Evolutionary conservation across 2,329 filamentous ascomycete species (phyloP), one percentile per base, ranked within the genome.

Genomic region (Colletotrichum gloeosporioides): DNA sequence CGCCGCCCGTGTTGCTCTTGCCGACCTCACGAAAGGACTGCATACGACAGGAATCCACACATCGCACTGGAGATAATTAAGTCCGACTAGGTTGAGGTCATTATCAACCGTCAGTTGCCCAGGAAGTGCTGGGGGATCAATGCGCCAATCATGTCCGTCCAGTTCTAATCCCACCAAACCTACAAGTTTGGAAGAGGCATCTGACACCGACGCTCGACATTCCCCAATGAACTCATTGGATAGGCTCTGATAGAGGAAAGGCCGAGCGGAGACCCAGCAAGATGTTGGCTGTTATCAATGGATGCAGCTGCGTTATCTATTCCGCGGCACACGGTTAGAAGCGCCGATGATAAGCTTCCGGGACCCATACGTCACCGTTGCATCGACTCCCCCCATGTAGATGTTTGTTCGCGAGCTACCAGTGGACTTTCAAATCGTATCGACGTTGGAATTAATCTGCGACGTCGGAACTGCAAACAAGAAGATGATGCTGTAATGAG

Each of bases 51-150:
- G 4, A 39, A 39, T 39, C 36, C 18, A n/a, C 39, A n/a, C 18
- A 49, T n/a, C 5, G 9, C 9, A 49, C 0, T 49, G 39, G 39
- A 4, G 18, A 49, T n/a, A 12, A 4, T 49, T 3, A 49, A 12
- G 18, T 1, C 9, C 4, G 39, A 12, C 10, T 53, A 4, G 16
- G 0, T 4, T 25, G 44, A 53, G 44, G 44, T 53, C n/a, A 53
- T 13, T 53, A 3, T 8, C n/a, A 22, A 22, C 6, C 0, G 0
- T 53, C n/a, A 25, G 12, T 53, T 53, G n/a, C 10, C 44, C 16
- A 4, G 8, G 10, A 53, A 22, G n/a, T 53, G n/a, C 44, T 9
- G 18, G 44, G 44, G 44, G n/a, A 53, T 12, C 10, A 53, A 53
- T 22, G n/a, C 18, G 0, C n/a, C 44, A 22, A 53, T 53, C n/a